Conservation (phyloP, 169 alveolate species). For the Cyclospora cayetanensis region DNA sequence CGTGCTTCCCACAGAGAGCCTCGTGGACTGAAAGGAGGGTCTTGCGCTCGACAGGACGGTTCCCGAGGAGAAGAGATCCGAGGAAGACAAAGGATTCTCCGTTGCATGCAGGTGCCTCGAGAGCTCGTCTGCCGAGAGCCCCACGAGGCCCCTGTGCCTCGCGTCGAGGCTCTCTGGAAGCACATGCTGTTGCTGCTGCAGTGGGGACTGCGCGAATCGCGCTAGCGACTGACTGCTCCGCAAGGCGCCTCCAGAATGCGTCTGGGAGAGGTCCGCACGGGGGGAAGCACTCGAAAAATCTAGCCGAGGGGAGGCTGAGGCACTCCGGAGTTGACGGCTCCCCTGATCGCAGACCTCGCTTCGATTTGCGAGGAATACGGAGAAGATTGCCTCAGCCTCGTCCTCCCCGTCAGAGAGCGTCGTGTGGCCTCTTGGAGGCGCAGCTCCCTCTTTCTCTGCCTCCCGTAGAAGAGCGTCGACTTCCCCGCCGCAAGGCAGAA, state of each 20-base stretch:
- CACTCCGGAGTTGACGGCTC: background rate
- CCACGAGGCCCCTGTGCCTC: too few relatives aligned
- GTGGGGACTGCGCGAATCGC: background rate
- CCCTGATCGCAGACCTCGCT: background rate
- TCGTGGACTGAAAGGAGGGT: constrained; percentile 1
- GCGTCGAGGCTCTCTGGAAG: background rate
- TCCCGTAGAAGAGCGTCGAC: background rate
- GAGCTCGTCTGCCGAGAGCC: too few relatives aligned
- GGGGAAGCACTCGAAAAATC: too few relatives aligned
- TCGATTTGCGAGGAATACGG: background rate
- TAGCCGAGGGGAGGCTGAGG: constrained; percentile 24
- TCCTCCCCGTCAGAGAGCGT: constrained; percentile 3
- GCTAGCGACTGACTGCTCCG: background rate
- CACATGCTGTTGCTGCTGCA: background rate
- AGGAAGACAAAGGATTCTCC: too few relatives aligned
- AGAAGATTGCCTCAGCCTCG: background rate
- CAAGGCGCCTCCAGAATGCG: background rate
- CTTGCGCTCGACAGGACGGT: background rate
- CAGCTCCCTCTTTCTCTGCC: background rate
- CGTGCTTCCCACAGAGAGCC: constrained; percentile 22
- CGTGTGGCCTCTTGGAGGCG: background rate
- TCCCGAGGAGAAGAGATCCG: constrained; percentile 11
- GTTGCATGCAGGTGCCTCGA: too few relatives aligned
- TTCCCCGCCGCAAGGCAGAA: background rate
- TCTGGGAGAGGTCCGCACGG: background rate